Conservation (phyloP, 805 yeast species). For the Ogataea henricii region DNA sequence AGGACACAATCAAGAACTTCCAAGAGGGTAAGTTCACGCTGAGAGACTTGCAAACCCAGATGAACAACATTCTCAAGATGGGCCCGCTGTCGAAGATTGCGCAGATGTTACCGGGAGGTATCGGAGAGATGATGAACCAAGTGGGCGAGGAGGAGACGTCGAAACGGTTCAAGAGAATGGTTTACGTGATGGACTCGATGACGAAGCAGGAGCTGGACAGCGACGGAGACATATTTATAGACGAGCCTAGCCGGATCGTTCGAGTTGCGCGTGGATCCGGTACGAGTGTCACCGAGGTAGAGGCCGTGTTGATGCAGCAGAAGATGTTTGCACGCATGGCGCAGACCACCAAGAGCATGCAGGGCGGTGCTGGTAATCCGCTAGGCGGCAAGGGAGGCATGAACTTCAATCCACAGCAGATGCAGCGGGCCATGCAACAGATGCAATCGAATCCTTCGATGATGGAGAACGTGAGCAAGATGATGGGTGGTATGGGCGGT, state of each 20-base stretch:
- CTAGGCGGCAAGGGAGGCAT: slow-evolving; percentile 46
- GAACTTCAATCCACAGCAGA: slow-evolving; percentile 33
- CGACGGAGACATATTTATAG: slow-evolving; percentile 79
- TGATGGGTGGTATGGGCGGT: slow-evolving; percentile 71
- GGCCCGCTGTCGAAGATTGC: slow-evolving; percentile 95
- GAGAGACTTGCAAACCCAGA: slow-evolving; percentile 88
- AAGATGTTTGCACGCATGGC: slow-evolving; percentile 95
- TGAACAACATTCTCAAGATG: slow-evolving; percentile 94
- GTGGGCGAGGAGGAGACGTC: slow-evolving; percentile 92
- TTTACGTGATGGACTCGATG: slow-evolving; percentile 94
- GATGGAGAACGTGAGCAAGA: slow-evolving; percentile 72
- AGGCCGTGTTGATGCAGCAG: slow-evolving; percentile 87
- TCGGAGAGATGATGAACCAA: slow-evolving; percentile 79
- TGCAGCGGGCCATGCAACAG: slow-evolving; percentile 54
- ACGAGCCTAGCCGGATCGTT: slow-evolving; percentile 81
- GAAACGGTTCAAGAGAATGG: slow-evolving; percentile 81
- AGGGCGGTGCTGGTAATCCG: slow-evolving; percentile 51
- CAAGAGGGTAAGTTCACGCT: slow-evolving; percentile 94
- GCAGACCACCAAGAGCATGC: slow-evolving; percentile 61
- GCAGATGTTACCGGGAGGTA: slow-evolving; percentile 90
- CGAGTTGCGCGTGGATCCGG: slow-evolving; percentile 96
- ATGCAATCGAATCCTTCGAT: slow-evolving; percentile 71
- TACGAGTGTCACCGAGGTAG: slow-evolving; percentile 88
- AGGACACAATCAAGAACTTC: slow-evolving; percentile 86
- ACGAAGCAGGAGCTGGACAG: slow-evolving; percentile 86